Percentiles rank a stretch among this genome's conserved stretches.
Conservation (phyloP, 139 green algal genomes). For the Coccomyxa sp. region DNA sequence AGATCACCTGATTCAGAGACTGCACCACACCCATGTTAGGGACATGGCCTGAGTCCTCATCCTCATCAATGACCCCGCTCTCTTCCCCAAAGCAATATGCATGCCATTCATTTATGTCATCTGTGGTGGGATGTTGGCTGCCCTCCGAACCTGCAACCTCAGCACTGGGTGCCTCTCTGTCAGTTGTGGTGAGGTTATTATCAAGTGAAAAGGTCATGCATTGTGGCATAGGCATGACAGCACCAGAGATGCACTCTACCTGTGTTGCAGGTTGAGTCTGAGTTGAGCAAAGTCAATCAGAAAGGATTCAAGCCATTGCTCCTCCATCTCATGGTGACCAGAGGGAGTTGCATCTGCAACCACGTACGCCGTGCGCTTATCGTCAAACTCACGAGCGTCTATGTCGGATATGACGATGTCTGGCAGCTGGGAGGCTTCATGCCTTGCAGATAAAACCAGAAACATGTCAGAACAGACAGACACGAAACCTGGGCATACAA, state of each 20-base stretch:
- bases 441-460: conserved; percentile 11
- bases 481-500: not conserved
- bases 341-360: not conserved
- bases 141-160: not conserved
- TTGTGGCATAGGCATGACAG: no score
- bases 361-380: conserved; percentile 10
- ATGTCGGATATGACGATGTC: conserved; percentile 22
- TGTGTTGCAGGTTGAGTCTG: no score
- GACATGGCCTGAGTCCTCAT: not conserved
- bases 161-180: no score
- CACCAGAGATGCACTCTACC: no score
- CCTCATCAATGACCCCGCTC: not conserved
- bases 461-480: not conserved
- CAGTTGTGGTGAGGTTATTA: no score
- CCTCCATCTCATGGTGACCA: no score
- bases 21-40: not conserved
- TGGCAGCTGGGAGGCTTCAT: conserved; percentile 34
- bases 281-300: conserved; percentile 30
- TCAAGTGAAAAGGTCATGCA: no score
- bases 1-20: not conserved
- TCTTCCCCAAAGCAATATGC: conserved; percentile 7
- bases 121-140: not conserved
- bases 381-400: conserved; percentile 4
- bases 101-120: conserved; percentile 9
- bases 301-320: conserved; percentile 3